phyloP scores from a whole-genome alignment of 257 asterid species.

The Euphrasia confusa region DNA sequence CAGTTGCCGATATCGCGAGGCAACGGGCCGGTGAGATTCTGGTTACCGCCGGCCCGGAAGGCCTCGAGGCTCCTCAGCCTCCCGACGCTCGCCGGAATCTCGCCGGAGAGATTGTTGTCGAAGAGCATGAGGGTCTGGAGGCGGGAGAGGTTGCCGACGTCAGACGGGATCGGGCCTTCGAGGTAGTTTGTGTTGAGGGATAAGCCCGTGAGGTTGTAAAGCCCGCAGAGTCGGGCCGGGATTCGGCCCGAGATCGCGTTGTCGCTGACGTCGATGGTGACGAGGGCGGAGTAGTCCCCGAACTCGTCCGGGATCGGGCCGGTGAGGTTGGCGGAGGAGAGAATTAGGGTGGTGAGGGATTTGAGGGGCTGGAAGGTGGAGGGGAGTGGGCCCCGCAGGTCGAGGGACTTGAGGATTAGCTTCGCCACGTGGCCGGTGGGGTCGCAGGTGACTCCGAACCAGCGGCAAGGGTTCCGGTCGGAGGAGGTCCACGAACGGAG shows the following conservation, averaged over 20 bases:
- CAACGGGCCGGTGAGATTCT: slow-evolving; percentile 63
- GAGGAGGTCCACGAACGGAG: slow-evolving; percentile 56
- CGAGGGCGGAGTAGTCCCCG: slow-evolving; percentile 54
- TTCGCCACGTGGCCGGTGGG: slow-evolving; percentile 48
- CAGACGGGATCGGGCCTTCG: slow-evolving; percentile 56
- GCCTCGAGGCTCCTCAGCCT: slow-evolving; percentile 51
- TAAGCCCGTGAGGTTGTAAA: slow-evolving; percentile 46
- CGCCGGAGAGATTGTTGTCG: slow-evolving; percentile 81
- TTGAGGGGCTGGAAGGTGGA: slow-evolving; percentile 53
- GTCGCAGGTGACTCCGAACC: slow-evolving; percentile 76
- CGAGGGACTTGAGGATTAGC: slow-evolving; percentile 50
- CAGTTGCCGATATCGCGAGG: slow-evolving; percentile 87
- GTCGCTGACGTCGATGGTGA: slow-evolving; percentile 56
- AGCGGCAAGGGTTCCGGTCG: slow-evolving; percentile 57
- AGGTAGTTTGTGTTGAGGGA: slow-evolving; percentile 53
- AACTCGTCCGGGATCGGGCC: slow-evolving; percentile 73
- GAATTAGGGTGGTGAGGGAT: slow-evolving; percentile 49
- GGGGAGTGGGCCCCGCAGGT: slow-evolving; percentile 83
- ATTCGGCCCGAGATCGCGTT: slow-evolving; percentile 69
- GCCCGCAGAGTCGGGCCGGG: slow-evolving; percentile 60
- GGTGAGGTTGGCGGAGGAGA: slow-evolving; percentile 72
- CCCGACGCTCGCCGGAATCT: slow-evolving; percentile 64
- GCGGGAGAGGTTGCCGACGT: slow-evolving; percentile 53
- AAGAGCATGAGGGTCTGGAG: slow-evolving; percentile 52
- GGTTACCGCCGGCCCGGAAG: slow-evolving; percentile 88